These are phyloP conservation scores for Penicillium hordei DNA, from an alignment of 2,329 filamentous ascomycete species.

Conservation along the genomic window DNA sequence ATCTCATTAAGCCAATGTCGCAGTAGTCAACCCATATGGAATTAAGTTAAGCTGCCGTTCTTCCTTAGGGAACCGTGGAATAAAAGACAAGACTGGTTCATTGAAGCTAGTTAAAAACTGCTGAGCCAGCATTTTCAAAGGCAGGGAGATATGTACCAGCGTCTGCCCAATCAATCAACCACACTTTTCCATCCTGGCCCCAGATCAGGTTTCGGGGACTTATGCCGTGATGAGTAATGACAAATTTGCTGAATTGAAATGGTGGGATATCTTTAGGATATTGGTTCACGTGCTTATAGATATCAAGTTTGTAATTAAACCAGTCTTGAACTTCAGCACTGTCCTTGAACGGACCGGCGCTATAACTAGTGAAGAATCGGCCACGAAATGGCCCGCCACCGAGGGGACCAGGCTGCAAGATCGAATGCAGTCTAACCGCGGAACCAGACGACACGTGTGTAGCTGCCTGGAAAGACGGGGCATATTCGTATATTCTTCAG, in stretches of 20 bases:
- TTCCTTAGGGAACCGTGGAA: conserved; percentile 21
- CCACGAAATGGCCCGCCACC: conserved; percentile 22
- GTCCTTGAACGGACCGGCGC: conserved; percentile 24
- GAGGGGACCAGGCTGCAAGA: conserved; percentile 13
- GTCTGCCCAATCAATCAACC: conserved; percentile 23
- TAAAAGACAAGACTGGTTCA: conserved; percentile 17
- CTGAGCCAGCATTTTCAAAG: conserved; percentile 20
- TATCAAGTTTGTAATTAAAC: conserved; percentile 32
- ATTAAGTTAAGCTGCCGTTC: conserved; percentile 22
- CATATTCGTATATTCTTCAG: neutral
- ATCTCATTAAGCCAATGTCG: conserved; percentile 17
- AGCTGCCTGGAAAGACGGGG: neutral
- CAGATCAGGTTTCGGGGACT: conserved; percentile 25
- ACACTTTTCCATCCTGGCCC: conserved; percentile 12
- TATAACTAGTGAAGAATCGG: conserved; percentile 26
- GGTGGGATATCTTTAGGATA: conserved; percentile 16
- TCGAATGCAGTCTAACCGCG: neutral
- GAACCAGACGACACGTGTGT: neutral
- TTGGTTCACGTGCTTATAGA: conserved; percentile 16
- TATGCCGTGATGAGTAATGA: conserved; percentile 21
- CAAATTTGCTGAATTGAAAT: conserved; percentile 20
- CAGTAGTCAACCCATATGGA: conserved; percentile 20
- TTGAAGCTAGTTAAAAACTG: conserved; percentile 23
- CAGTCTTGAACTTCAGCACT: conserved; percentile 20
- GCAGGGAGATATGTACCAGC: conserved; percentile 26